Evolutionary conservation across 495 filamentous ascomycete species (phyloP).

Genomic region (Parmelia sp.): DNA sequence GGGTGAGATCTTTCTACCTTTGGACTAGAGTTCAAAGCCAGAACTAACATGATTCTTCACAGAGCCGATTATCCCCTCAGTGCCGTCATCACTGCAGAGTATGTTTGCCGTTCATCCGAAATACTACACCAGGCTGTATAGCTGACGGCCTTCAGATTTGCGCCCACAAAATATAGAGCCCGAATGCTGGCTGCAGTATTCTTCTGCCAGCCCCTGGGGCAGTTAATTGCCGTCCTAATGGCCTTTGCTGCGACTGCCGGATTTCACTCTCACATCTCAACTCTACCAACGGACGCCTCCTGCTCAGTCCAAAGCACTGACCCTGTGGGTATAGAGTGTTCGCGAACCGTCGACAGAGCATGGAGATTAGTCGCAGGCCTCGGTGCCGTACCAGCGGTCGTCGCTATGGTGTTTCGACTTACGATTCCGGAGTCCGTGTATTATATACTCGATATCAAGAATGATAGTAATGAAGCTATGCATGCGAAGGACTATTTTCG

Average conservation of each 20-base stretch:
- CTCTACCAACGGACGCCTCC: not conserved
- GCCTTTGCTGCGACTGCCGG: conserved; percentile 41
- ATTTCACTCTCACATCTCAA: conserved; percentile 25
- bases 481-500: conserved; percentile 25
- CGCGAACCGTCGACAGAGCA: conserved; percentile 38
- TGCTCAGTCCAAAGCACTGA: conserved; percentile 27
- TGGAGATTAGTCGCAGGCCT: conserved; percentile 59
- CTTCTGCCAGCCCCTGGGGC: conserved; percentile 59
- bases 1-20: conserved; percentile 18
- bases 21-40: conserved; percentile 21
- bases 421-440: conserved; percentile 56
- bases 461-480: conserved; percentile 33
- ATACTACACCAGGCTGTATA: not conserved
- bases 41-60: not conserved
- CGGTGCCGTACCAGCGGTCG: conserved; percentile 52
- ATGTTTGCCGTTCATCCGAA: conserved; percentile 23
- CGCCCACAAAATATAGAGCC: conserved; percentile 51
- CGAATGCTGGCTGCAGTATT: conserved; percentile 63
- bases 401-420: conserved; percentile 54
- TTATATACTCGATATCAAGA: conserved; percentile 46
- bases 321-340: conserved; percentile 22
- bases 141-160: conserved; percentile 39
- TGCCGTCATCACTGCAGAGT: conserved; percentile 59
- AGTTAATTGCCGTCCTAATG: conserved; percentile 54
- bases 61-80: conserved; percentile 49